These are phyloP conservation scores for Trichomonas vaginalis DNA, from an alignment of 208 protist genomes.

Conservation along the genomic window DNA sequence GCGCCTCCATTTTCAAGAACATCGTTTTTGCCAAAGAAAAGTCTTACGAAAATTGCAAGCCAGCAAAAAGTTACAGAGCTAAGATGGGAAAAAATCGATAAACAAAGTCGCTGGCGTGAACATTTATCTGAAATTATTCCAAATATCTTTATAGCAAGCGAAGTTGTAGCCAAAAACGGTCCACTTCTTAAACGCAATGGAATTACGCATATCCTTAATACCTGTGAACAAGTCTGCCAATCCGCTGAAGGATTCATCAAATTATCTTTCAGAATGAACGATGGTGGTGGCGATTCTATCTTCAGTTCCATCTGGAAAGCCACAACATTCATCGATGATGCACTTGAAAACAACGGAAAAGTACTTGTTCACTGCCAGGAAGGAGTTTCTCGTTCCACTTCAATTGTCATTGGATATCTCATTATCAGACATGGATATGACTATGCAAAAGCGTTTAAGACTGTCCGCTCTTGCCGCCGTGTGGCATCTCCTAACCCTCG, in stretches of 20 bases:
- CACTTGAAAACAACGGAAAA: background rate
- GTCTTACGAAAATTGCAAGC: background rate
- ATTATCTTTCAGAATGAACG: background rate
- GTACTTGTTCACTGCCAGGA: background rate
- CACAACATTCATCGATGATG: background rate
- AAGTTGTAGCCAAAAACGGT: background rate
- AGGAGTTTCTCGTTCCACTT: background rate
- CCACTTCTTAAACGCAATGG: background rate
- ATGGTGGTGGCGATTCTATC: background rate
- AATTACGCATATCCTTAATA: background rate
- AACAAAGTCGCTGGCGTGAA: background rate
- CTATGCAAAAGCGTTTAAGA: background rate
- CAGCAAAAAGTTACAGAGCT: background rate
- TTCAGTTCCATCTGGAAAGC: background rate
- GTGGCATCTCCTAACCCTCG: background rate
- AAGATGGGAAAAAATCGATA: background rate
- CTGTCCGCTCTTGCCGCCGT: background rate
- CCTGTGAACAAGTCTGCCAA: background rate
- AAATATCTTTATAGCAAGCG: background rate
- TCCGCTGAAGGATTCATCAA: background rate
- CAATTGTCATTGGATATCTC: background rate
- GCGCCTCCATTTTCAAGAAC: background rate
- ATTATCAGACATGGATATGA: background rate
- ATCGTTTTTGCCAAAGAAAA: background rate
- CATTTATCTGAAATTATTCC: background rate